Conservation (phyloP, 176 grass and related monocot species). For the Lolium rigidum region DNA sequence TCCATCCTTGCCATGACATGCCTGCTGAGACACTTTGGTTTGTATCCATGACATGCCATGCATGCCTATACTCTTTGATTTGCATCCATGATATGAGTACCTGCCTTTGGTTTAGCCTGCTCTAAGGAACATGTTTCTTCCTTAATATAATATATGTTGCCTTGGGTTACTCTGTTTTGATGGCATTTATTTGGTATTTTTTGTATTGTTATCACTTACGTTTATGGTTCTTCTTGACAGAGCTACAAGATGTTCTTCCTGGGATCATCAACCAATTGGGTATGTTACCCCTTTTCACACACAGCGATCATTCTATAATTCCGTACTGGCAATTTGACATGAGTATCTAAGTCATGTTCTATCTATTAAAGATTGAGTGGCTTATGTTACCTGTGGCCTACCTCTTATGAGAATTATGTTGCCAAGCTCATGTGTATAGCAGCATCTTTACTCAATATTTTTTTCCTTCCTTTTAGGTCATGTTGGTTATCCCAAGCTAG, state of each 20-base stretch:
- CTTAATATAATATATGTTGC: neutral
- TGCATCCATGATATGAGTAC: neutral
- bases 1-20: neutral
- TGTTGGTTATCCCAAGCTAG: neutral
- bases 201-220: constrained; percentile 1
- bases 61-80: neutral
- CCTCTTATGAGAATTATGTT: neutral
- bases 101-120: neutral
- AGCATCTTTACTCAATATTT: neutral
- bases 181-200: neutral
- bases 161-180: neutral
- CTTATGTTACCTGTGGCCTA: neutral
- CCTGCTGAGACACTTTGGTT: neutral
- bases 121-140: too few relatives aligned
- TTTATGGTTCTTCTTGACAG: constrained; percentile 54
- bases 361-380: neutral
- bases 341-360: neutral
- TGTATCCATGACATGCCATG: neutral
- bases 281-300: constrained; percentile 37
- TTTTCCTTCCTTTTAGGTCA: neutral
- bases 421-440: neutral
- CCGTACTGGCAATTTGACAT: neutral
- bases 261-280: constrained; percentile 95
- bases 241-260: constrained; percentile 96
- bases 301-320: neutral